phyloP scores from a whole-genome alignment of 2,329 filamentous ascomycete genomes.

The Claviceps capensis region DNA sequence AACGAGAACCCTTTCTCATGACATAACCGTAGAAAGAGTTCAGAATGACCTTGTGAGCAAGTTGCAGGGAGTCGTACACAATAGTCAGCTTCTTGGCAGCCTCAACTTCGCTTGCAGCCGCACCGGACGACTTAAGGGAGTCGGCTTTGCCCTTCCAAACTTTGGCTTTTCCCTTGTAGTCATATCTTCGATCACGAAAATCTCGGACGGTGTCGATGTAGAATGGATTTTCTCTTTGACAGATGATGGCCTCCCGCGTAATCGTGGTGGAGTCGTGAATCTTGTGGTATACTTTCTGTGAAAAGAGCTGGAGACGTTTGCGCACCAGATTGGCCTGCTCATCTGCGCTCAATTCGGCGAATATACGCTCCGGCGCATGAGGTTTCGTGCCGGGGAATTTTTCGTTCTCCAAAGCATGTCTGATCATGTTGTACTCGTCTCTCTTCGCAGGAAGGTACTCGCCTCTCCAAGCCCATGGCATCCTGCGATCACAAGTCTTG shows the following conservation, averaged over 20 bases:
- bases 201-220: constrained; percentile 94
- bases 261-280: constrained; percentile 92
- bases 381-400: constrained; percentile 71
- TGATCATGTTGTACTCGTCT: constrained; percentile 99
- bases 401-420: constrained; percentile 81
- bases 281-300: constrained; percentile 98
- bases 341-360: constrained; percentile 66
- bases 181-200: constrained; percentile 93
- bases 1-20: constrained; percentile 96
- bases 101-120: constrained; percentile 63
- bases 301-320: constrained; percentile 83
- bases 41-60: constrained; percentile 96
- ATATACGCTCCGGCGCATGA: constrained; percentile 56
- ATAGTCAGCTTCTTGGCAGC: constrained; percentile 98
- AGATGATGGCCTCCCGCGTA: constrained; percentile 91
- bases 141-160: constrained; percentile 98
- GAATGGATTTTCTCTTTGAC: constrained; percentile 94
- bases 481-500: constrained; percentile 86
- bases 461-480: constrained; percentile 97
- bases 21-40: constrained; percentile 99
- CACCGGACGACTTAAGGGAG: constrained; percentile 68
- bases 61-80: constrained; percentile 84
- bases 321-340: constrained; percentile 71
- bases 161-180: constrained; percentile 97
- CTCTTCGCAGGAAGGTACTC: constrained; percentile 92